Evolutionary conservation across 179 eudicot genomes (phyloP).

Genomic region (Beta corolliflora): DNA sequence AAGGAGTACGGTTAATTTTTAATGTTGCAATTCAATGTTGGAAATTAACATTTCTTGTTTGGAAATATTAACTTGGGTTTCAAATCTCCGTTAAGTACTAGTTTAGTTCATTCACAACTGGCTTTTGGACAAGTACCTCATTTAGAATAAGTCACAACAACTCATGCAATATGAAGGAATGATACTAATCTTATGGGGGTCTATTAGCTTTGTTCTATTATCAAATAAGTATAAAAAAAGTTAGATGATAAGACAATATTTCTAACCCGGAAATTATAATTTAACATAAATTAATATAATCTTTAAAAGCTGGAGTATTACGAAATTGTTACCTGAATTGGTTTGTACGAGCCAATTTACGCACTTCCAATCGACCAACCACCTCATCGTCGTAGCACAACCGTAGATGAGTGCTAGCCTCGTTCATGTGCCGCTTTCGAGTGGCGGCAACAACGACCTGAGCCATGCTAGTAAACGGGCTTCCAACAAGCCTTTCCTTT

Average conservation of each 20-base stretch:
- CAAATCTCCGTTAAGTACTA: too few relatives aligned
- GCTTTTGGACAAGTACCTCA: too few relatives aligned
- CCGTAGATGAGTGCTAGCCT: not conserved
- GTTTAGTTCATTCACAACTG: too few relatives aligned
- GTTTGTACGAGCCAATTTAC: constrained; percentile 43
- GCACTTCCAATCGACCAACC: not conserved
- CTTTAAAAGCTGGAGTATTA: not conserved
- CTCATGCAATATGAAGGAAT: too few relatives aligned
- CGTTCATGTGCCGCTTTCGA: constrained; percentile 45
- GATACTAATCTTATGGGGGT: too few relatives aligned
- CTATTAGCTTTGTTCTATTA: too few relatives aligned
- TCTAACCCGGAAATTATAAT: not conserved
- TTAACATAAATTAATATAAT: not conserved
- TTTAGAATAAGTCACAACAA: too few relatives aligned
- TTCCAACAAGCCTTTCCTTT: constrained; percentile 51
- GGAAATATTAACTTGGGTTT: too few relatives aligned
- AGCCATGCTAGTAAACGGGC: constrained; percentile 67
- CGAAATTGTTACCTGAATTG: constrained; percentile 50
- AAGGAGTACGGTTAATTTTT: too few relatives aligned
- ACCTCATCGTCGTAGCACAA: constrained; percentile 21
- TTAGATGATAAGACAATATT: not conserved
- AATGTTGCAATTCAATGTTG: too few relatives aligned
- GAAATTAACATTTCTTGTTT: too few relatives aligned
- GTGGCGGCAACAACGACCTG: constrained; percentile 68
- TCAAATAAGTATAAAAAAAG: not conserved